Conservation (phyloP, 2,329 filamentous ascomycete genomes). For the Corinectria fuckeliana region DNA sequence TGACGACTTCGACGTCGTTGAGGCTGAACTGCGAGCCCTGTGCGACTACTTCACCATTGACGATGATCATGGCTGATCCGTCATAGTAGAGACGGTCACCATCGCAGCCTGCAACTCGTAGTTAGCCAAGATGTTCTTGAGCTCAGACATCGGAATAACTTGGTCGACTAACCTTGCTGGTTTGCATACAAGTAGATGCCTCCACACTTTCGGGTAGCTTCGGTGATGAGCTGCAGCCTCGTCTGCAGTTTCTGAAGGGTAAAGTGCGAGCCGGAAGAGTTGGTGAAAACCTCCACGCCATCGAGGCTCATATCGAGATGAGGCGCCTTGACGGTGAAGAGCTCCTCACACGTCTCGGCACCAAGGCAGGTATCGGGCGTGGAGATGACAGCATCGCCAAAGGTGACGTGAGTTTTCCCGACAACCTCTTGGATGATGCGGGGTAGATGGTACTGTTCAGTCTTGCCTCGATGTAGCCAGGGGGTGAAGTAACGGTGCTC, state of each 20-base stretch:
- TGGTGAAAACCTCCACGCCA: constrained; percentile 76
- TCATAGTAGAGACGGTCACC: constrained; percentile 63
- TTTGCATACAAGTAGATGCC: constrained; percentile 61
- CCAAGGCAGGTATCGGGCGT: constrained; percentile 48
- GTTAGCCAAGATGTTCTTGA: background rate
- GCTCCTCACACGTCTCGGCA: constrained; percentile 50
- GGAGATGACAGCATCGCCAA: constrained; percentile 49
- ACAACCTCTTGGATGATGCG: constrained; percentile 62
- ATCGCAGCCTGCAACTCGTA: constrained; percentile 49
- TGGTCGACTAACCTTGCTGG: constrained; percentile 29
- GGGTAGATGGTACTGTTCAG: constrained; percentile 53
- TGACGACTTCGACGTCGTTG: constrained; percentile 66
- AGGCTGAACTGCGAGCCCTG: constrained; percentile 69
- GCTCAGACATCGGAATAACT: background rate
- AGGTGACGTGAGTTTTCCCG: constrained; percentile 44
- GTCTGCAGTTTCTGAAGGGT: constrained; percentile 66
- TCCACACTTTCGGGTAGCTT: constrained; percentile 68
- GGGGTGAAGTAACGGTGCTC: constrained; percentile 50
- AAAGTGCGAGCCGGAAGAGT: constrained; percentile 53
- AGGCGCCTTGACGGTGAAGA: constrained; percentile 30
- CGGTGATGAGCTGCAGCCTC: constrained; percentile 68
- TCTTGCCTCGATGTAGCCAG: constrained; percentile 45
- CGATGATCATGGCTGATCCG: constrained; percentile 65
- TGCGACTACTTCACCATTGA: constrained; percentile 68
- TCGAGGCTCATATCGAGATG: constrained; percentile 43